Conservation (phyloP, 2,329 filamentous ascomycete genomes). For the Immersiporthe knoxdaviesiana region DNA sequence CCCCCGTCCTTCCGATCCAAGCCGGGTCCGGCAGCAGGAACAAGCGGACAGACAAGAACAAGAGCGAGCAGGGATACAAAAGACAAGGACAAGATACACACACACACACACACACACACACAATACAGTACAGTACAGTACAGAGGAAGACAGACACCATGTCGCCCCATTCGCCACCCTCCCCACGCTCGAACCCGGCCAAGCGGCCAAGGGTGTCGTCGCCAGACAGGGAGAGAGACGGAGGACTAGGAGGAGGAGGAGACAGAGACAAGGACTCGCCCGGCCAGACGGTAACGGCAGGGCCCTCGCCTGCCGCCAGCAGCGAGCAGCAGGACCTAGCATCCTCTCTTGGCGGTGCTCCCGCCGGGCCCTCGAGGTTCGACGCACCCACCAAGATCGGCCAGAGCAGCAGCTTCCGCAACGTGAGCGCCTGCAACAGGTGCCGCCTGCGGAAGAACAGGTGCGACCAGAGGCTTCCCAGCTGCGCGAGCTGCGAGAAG, state of each 20-base stretch:
- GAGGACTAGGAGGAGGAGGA: too few species aligned
- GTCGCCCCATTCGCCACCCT: constrained; percentile 53
- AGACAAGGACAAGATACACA: background rate
- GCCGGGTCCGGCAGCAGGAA: background rate
- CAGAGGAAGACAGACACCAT: constrained; percentile 39
- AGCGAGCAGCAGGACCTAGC: constrained; percentile 33
- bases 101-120: background rate
- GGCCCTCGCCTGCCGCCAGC: constrained; percentile 41
- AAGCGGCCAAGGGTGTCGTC: constrained; percentile 63
- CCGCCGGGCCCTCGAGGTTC: constrained; percentile 32
- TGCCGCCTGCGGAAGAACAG: constrained; percentile 92
- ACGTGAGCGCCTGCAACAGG: constrained; percentile 92
- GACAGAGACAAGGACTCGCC: constrained; percentile 45
- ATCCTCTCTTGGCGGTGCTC: constrained; percentile 13
- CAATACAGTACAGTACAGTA: too few species aligned
- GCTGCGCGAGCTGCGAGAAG: constrained; percentile 90
- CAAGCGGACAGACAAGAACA: background rate
- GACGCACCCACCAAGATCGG: constrained; percentile 47
- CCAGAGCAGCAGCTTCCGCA: constrained; percentile 73
- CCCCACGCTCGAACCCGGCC: constrained; percentile 54
- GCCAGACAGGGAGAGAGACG: constrained; percentile 35
- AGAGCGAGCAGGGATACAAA: background rate
- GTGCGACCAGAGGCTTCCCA: constrained; percentile 90
- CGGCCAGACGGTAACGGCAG: constrained; percentile 41
- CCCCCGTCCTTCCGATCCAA: background rate